Conservation (phyloP, 306 rosid genomes). For the Rubus idaeus region DNA sequence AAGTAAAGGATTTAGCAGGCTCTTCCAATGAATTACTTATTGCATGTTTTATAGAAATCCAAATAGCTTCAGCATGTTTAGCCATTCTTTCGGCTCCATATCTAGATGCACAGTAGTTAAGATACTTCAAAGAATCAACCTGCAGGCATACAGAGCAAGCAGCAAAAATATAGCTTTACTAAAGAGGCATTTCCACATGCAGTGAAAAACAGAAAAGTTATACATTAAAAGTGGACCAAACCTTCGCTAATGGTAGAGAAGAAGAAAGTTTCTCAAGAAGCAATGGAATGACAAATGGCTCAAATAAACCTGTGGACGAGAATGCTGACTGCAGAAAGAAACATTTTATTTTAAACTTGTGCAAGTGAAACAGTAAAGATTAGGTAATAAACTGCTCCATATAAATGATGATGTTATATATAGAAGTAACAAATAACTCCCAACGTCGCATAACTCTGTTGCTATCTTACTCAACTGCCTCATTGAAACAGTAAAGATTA, state of each 20-base stretch:
- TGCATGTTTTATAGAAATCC: conserved; percentile 67
- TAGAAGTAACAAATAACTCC: background rate
- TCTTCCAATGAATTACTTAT: conserved; percentile 54
- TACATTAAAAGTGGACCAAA: conserved; percentile 39
- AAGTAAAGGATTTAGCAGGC: conserved; percentile 42
- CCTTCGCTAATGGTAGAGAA: conserved; percentile 75
- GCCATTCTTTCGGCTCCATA: conserved; percentile 83
- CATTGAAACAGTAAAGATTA: background rate
- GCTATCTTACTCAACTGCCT: conserved; percentile 7
- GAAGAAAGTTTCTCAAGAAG: conserved; percentile 94
- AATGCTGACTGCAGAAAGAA: conserved; percentile 71
- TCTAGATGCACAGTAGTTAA: conserved; percentile 53
- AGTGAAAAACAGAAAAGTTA: conserved; percentile 9
- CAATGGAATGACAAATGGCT: conserved; percentile 83
- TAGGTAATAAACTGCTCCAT: background rate
- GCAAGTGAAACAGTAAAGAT: background rate
- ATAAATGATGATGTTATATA: background rate
- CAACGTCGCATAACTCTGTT: background rate
- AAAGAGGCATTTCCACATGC: background rate
- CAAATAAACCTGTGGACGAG: conserved; percentile 69
- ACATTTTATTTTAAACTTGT: conserved; percentile 14
- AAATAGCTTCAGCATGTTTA: conserved; percentile 64
- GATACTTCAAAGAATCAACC: conserved; percentile 94
- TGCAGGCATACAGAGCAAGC: conserved; percentile 36
- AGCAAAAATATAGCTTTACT: background rate